phyloP scores from a whole-genome alignment of 305 asterid species.

The Rubia tinctorum region DNA sequence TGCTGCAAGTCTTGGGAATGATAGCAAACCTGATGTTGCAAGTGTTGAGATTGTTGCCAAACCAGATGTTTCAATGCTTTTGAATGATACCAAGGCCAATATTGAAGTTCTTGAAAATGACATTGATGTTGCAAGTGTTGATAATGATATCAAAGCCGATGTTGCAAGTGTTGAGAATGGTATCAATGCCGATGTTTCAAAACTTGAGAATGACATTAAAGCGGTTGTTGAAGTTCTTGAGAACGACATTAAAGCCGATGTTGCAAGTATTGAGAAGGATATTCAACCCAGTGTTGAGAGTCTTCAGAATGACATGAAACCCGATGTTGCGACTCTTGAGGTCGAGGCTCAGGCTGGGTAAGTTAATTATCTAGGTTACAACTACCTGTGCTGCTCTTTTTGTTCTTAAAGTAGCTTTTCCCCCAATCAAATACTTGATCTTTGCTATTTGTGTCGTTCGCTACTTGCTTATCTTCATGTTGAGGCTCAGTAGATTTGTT shows the following conservation, averaged over 20 bases:
- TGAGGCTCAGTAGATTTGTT: not conserved
- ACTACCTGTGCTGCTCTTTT: not conserved
- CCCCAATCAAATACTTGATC: conserved; percentile 4
- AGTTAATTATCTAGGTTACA: conserved; percentile 21
- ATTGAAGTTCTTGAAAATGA: not conserved
- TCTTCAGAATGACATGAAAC: not conserved
- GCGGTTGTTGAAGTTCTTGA: no score
- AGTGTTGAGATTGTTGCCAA: not conserved
- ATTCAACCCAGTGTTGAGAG: not conserved
- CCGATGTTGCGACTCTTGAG: conserved; percentile 18
- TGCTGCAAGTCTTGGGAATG: not conserved
- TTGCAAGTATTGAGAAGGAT: not conserved
- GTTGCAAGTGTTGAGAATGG: not conserved
- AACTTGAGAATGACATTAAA: no score
- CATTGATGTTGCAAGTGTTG: not conserved
- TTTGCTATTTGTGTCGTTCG: not conserved
- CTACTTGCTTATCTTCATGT: not conserved
- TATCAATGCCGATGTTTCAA: no score
- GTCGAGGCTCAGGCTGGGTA: conserved; percentile 35
- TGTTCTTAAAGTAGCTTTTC: not conserved
- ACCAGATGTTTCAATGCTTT: not conserved
- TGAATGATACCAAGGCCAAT: not conserved
- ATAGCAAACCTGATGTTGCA: not conserved
- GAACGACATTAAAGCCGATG: no score
- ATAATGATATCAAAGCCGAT: not conserved